phyloP scores from a whole-genome alignment of 1,284 basidiomycete genomes.

The Heterobasidion parviporum region DNA sequence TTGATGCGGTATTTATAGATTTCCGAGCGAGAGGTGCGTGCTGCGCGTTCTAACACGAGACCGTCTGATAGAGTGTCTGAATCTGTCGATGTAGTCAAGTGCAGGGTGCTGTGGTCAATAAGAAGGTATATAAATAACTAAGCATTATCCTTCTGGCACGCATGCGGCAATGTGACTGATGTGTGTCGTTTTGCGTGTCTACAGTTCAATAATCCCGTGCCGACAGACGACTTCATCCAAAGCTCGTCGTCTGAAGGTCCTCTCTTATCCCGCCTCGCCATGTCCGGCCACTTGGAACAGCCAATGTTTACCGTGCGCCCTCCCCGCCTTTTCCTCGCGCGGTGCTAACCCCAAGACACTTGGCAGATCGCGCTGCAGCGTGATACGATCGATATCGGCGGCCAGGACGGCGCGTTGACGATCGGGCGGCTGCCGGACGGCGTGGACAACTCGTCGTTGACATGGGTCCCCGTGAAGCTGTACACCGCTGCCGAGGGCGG shows the following conservation, averaged over 20 bases:
- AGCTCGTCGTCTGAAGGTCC: conserved; percentile 19
- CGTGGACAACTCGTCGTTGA: conserved; percentile 23
- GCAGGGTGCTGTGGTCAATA: conserved; percentile 27
- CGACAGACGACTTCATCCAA: conserved; percentile 12
- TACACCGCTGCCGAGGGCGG: conserved; percentile 29
- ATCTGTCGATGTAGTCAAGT: conserved; percentile 23
- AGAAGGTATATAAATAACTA: conserved; percentile 16
- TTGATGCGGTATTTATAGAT: conserved; percentile 7
- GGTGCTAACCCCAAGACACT: background rate
- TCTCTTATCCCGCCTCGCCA: conserved; percentile 11
- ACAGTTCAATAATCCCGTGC: background rate
- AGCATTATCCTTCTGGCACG: background rate
- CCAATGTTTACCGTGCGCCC: background rate
- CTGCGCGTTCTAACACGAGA: background rate
- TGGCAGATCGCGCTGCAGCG: conserved; percentile 26
- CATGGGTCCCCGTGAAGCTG: conserved; percentile 30
- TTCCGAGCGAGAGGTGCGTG: conserved; percentile 25
- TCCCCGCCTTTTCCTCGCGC: conserved; percentile 1
- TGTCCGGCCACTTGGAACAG: background rate
- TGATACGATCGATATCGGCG: conserved; percentile 26
- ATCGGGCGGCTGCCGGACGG: conserved; percentile 30
- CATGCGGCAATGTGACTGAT: no score
- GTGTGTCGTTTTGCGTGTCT: background rate
- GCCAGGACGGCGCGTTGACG: conserved; percentile 27
- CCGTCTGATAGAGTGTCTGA: background rate